Evolutionary conservation across 176 grass and related monocot species (phyloP).

Genomic region (Echinochloa phyllopogon): DNA sequence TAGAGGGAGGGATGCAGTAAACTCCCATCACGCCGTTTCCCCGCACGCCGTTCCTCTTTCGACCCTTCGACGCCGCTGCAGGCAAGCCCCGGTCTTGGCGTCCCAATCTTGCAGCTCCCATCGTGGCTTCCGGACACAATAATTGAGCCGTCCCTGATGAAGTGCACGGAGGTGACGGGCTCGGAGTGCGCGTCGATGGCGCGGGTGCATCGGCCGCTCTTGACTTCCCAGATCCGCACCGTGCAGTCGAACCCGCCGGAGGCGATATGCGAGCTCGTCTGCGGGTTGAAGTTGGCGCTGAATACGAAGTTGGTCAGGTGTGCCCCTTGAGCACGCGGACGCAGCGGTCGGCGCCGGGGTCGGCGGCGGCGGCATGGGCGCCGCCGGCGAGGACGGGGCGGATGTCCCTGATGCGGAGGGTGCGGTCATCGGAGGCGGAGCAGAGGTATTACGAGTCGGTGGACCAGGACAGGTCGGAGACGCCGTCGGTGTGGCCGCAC

Average conservation of each 20-base stretch:
- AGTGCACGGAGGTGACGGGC: slow-evolving; percentile 84
- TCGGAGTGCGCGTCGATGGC: slow-evolving; percentile 76
- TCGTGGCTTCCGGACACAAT: slow-evolving; percentile 91
- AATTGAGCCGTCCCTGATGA: slow-evolving; percentile 90
- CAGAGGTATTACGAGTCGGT: slow-evolving; percentile 89
- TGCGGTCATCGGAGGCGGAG: slow-evolving; percentile 88
- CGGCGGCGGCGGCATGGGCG: neutral
- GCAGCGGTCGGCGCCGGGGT: slow-evolving; percentile 57
- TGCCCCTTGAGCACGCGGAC: slow-evolving; percentile 78
- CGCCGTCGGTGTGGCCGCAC: slow-evolving; percentile 66
- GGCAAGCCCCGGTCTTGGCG: slow-evolving; percentile 62
- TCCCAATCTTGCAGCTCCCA: slow-evolving; percentile 98
- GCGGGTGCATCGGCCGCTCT: slow-evolving; percentile 56
- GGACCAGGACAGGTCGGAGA: slow-evolving; percentile 88
- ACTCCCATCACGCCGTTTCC: too few species aligned
- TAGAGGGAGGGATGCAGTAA: too few species aligned
- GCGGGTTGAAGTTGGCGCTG: slow-evolving; percentile 92
- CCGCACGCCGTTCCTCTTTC: too few species aligned
- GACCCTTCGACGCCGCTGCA: too few species aligned
- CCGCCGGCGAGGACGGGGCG: slow-evolving; percentile 53
- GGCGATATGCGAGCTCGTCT: slow-evolving; percentile 70
- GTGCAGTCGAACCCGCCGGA: slow-evolving; percentile 88
- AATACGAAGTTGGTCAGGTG: slow-evolving; percentile 73
- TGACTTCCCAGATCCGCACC: slow-evolving; percentile 87
- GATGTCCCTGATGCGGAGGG: slow-evolving; percentile 81